Percentiles rank a stretch among this genome's conserved stretches.
Evolutionary conservation across 179 eudicot genomes (phyloP).

Genomic region (Patellifolia procumbens): DNA sequence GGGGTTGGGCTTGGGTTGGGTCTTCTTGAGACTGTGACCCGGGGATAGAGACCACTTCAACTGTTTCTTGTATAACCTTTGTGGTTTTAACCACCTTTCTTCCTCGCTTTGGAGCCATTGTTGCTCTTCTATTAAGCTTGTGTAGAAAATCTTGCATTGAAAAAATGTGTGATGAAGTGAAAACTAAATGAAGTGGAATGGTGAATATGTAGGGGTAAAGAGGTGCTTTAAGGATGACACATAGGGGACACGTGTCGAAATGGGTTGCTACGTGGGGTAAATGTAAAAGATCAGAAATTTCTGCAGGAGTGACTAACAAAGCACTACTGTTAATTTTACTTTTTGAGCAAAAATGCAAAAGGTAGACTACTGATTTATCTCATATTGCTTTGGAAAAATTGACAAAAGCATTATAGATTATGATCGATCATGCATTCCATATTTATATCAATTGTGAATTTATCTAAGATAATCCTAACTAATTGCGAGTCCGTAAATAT

Average conservation of each 20-base stretch:
- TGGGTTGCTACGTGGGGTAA: slow-evolving; percentile 47
- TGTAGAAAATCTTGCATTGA: neutral
- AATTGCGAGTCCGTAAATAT: no score
- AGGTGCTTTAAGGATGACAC: slow-evolving; percentile 34
- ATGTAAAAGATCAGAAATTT: slow-evolving; percentile 24
- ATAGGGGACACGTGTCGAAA: slow-evolving; percentile 39
- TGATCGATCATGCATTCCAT: no score
- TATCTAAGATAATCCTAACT: no score
- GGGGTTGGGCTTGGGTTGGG: slow-evolving; percentile 6
- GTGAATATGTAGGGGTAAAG: slow-evolving; percentile 9
- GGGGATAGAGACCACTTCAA: slow-evolving; percentile 26
- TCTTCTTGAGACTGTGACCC: slow-evolving; percentile 25
- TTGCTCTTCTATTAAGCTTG: neutral
- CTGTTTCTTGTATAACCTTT: slow-evolving; percentile 38
- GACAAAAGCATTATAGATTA: no score
- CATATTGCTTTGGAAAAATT: no score
- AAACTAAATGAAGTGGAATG: neutral
- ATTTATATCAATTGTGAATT: no score
- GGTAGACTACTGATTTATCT: no score
- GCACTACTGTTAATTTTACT: neutral
- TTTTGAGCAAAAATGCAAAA: neutral
- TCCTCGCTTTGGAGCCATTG: slow-evolving; percentile 38
- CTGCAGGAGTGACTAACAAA: slow-evolving; percentile 2
- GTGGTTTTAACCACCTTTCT: slow-evolving; percentile 38
- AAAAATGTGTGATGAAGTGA: no score